A percentile compares a stretch with the other conserved stretches of the same genome.
These are phyloP conservation scores for Diaporthe sp. DNA, from an alignment of 2,329 filamentous ascomycete genomes.

Conservation along the genomic window DNA sequence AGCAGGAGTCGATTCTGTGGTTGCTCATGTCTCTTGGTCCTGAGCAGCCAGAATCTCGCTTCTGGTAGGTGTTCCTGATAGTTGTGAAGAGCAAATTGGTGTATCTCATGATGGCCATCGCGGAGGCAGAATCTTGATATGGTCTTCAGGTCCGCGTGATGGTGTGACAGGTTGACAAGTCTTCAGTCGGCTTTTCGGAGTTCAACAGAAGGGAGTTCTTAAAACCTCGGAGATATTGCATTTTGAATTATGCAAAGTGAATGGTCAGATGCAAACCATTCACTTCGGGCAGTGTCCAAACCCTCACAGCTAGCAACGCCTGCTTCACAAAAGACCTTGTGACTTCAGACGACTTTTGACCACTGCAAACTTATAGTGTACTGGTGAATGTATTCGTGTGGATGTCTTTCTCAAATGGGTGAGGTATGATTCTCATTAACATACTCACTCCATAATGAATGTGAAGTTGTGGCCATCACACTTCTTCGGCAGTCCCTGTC, in stretches of 20 bases:
- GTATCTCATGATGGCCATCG: not conserved
- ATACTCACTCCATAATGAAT: not conserved
- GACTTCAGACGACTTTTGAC: not conserved
- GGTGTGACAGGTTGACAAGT: not conserved
- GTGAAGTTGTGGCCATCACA: too few species aligned
- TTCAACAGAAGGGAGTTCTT: too few species aligned
- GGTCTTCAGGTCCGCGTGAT: not conserved
- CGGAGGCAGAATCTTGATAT: not conserved
- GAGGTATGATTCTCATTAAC: not conserved
- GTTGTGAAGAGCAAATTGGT: not conserved
- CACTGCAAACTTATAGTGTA: not conserved
- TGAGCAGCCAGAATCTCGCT: not conserved
- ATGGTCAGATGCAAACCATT: not conserved
- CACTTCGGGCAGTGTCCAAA: not conserved
- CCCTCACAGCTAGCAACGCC: not conserved
- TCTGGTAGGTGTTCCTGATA: not conserved
- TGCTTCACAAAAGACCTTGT: not conserved
- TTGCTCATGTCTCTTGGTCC: not conserved
- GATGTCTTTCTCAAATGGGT: not conserved
- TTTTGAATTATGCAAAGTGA: not conserved
- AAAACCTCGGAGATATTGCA: too few species aligned
- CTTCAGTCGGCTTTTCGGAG: not conserved
- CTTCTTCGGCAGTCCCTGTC: too few species aligned
- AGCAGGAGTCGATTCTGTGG: not conserved
- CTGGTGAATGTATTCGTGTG: not conserved